A percentile compares a stretch with the other conserved stretches of the same genome.
These are phyloP conservation scores for Sphaerulina populicola DNA, from an alignment of 2,329 filamentous ascomycete genomes.

Conservation along the genomic window DNA sequence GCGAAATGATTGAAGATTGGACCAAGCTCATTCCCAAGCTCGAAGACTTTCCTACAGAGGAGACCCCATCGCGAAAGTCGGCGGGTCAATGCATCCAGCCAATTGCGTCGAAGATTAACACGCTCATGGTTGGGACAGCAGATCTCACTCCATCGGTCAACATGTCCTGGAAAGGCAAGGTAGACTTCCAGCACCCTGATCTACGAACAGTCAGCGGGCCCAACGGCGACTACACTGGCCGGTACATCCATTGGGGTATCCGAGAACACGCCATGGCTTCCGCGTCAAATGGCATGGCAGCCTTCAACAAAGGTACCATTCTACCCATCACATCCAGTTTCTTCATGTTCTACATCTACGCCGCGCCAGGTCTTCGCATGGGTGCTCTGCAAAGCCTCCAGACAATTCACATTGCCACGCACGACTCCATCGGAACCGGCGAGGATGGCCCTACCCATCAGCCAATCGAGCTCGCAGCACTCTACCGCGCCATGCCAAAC, in stretches of 20 bases:
- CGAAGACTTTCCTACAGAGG: slow-evolving; percentile 39
- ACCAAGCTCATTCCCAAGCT: slow-evolving; percentile 43
- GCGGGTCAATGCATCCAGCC: slow-evolving; percentile 39
- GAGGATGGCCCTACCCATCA: slow-evolving; percentile 36
- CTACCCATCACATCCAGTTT: slow-evolving; percentile 34
- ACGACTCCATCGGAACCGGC: slow-evolving; percentile 34
- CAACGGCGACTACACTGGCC: slow-evolving; percentile 46
- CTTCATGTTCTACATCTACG: slow-evolving; percentile 39
- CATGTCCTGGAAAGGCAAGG: slow-evolving; percentile 39
- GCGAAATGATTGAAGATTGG: slow-evolving; percentile 44
- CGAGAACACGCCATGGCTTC: slow-evolving; percentile 55
- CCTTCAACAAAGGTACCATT: slow-evolving; percentile 33
- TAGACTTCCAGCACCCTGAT: slow-evolving; percentile 43
- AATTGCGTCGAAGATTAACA: slow-evolving; percentile 28
- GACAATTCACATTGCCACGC: slow-evolving; percentile 35
- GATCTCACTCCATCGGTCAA: slow-evolving; percentile 35
- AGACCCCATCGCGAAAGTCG: slow-evolving; percentile 46
- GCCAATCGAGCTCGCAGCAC: slow-evolving; percentile 32
- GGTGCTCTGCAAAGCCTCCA: slow-evolving; percentile 33
- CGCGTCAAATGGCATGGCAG: slow-evolving; percentile 39
- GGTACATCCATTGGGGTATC: slow-evolving; percentile 51
- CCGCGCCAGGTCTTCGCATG: slow-evolving; percentile 34
- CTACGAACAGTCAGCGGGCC: slow-evolving; percentile 37
- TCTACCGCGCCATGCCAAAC: slow-evolving; percentile 35
- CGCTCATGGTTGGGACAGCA: slow-evolving; percentile 34